phyloP scores from a whole-genome alignment of 2,329 filamentous ascomycete species.

The Pseudogymnoascus sp. region DNA sequence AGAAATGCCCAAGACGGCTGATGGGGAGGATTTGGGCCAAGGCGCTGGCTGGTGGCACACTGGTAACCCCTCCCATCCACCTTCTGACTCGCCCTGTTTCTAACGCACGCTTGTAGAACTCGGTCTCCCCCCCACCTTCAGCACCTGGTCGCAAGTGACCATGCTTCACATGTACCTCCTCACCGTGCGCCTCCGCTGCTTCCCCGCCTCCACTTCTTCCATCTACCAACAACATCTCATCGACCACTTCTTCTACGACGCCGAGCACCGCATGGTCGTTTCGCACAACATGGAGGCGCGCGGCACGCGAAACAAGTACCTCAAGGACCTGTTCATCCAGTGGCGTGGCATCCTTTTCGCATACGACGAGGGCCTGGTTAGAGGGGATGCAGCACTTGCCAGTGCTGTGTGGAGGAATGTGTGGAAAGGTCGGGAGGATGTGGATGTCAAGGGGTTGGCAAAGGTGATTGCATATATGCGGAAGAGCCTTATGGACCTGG shows the following conservation, averaged over 20 bases:
- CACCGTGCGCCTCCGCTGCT: conserved; percentile 70
- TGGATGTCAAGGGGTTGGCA: conserved; percentile 52
- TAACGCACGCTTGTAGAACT: conserved; percentile 47
- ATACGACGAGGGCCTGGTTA: conserved; percentile 72
- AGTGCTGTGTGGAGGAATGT: conserved; percentile 89
- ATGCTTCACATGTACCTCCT: conserved; percentile 95
- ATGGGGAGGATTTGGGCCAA: conserved; percentile 74
- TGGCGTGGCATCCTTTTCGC: conserved; percentile 82
- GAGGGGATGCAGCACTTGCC: conserved; percentile 68
- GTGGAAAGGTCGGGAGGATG: conserved; percentile 62
- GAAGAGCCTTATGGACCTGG: conserved; percentile 44
- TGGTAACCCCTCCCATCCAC: conserved; percentile 42
- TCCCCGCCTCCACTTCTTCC: conserved; percentile 59
- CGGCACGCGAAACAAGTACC: conserved; percentile 52
- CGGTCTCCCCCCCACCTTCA: conserved; percentile 76
- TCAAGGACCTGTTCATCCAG: conserved; percentile 86
- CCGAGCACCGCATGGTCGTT: conserved; percentile 74
- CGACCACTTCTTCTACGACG: conserved; percentile 90
- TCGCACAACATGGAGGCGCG: conserved; percentile 61
- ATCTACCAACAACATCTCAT: conserved; percentile 84
- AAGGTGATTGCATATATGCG: conserved; percentile 56
- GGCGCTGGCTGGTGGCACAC: conserved; percentile 74
- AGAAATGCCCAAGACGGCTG: conserved; percentile 59
- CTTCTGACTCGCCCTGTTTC: conserved; percentile 10
- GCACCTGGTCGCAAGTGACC: conserved; percentile 90